Conservation (phyloP, 1,284 basidiomycete species). For the Sphagnurus paluster region DNA sequence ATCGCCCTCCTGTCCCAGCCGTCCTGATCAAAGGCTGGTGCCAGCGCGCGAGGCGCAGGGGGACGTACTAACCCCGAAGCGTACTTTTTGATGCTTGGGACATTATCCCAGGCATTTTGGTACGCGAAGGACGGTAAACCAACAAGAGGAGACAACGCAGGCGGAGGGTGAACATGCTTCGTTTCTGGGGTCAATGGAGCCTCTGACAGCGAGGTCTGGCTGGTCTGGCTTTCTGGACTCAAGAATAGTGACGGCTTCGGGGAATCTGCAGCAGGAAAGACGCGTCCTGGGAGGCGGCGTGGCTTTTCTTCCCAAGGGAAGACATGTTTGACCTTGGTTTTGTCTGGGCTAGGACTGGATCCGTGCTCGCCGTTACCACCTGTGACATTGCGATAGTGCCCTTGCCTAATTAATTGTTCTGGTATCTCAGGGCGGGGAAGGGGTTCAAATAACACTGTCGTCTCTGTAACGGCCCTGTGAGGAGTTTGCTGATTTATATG, state of each 20-base stretch:
- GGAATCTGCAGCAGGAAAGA: constrained; percentile 73
- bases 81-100: constrained; percentile 78
- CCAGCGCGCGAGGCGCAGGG: constrained; percentile 41
- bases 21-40: constrained; percentile 47
- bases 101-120: constrained; percentile 81
- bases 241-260: constrained; percentile 56
- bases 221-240: constrained; percentile 36
- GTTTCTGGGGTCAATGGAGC: constrained; percentile 35
- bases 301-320: constrained; percentile 92
- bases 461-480: constrained; percentile 39
- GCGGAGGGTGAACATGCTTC: constrained; percentile 24
- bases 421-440: constrained; percentile 61
- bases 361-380: constrained; percentile 36
- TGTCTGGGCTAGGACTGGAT: constrained; percentile 62
- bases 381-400: constrained; percentile 63
- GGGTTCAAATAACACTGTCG: constrained; percentile 52
- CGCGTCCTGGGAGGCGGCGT: constrained; percentile 63
- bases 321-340: constrained; percentile 71
- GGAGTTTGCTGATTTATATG: constrained; percentile 27
- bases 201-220: constrained; percentile 29
- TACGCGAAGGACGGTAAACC: constrained; percentile 62
- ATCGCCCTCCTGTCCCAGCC: constrained; percentile 40
- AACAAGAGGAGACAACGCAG: constrained; percentile 35
- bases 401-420: constrained; percentile 56
- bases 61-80: constrained; percentile 62